Evolutionary conservation across 2,329 filamentous ascomycete species (phyloP).

Genomic region (Colletotrichum melonis): DNA sequence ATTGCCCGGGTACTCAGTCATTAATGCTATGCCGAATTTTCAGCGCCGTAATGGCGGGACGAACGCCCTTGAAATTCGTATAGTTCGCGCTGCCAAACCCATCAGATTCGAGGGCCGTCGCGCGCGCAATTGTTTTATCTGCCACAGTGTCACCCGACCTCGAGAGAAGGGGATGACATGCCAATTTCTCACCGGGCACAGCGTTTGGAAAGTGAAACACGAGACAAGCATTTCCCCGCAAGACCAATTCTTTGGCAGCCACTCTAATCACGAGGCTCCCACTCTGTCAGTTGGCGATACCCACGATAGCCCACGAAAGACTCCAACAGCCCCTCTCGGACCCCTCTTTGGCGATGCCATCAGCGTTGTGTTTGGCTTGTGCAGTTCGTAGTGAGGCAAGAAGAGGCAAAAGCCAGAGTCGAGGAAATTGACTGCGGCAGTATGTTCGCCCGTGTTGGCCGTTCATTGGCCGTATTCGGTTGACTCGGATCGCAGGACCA

Average conservation of each 20-base stretch:
- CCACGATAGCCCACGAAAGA: neutral
- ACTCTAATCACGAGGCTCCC: neutral
- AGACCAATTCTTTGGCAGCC: constrained; percentile 20
- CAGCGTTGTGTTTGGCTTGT: neutral
- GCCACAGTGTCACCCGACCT: neutral
- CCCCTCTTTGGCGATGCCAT: neutral
- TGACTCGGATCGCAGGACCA: constrained; percentile 11
- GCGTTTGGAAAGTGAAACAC: constrained; percentile 27
- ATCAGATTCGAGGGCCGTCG: neutral
- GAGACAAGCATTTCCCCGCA: constrained; percentile 35
- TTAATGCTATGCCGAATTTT: neutral
- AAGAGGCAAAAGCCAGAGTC: no score
- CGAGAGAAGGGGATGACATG: neutral
- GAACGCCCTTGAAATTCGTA: neutral
- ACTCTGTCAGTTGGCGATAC: neutral
- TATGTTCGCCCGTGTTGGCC: neutral
- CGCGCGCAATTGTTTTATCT: neutral
- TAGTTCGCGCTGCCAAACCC: neutral
- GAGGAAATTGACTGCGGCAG: neutral
- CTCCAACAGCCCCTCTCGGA: neutral
- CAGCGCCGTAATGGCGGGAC: neutral
- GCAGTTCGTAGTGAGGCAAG: neutral
- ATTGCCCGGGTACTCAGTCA: neutral
- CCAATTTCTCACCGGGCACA: neutral
- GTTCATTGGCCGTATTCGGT: neutral